Percentiles rank a stretch among this genome's conserved stretches.
Evolutionary conservation across 352 stramenopile genomes (phyloP).

Genomic region (Pythium monospermum): DNA sequence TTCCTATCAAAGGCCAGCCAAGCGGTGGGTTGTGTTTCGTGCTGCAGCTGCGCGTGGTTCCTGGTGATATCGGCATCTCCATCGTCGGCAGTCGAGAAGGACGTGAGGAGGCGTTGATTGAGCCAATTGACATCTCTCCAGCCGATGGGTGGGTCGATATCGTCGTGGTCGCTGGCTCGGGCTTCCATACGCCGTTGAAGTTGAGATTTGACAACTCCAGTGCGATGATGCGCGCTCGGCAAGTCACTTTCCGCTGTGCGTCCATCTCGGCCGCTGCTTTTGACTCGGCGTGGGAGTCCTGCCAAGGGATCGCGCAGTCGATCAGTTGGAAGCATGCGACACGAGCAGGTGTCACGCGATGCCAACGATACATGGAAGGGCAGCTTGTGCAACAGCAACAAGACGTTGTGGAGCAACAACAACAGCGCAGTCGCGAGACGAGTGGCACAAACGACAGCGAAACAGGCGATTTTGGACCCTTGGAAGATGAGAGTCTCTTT

Average conservation of each 20-base stretch:
- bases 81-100: constrained; percentile 2
- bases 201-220: constrained; percentile 67
- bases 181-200: constrained; percentile 4
- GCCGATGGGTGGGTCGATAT: constrained; percentile 50
- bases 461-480: too few relatives aligned
- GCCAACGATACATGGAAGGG: constrained; percentile 35
- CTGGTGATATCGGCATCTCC: constrained; percentile 8
- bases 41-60: constrained; percentile 16
- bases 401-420: constrained; percentile 30
- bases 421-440: constrained; percentile 32
- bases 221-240: constrained; percentile 58
- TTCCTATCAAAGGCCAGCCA: neutral
- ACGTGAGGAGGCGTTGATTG: constrained; percentile 28
- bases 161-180: constrained; percentile 27
- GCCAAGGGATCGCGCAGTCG: constrained; percentile 53
- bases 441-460: constrained; percentile 15
- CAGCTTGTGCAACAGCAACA: constrained; percentile 38
- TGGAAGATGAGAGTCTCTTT: constrained; percentile 36
- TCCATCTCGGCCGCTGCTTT: constrained; percentile 27
- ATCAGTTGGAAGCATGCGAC: constrained; percentile 71
- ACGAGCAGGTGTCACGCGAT: constrained; percentile 31
- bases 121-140: constrained; percentile 36
- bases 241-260: constrained; percentile 38
- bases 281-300: constrained; percentile 47
- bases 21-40: neutral